Evolutionary conservation across 139 green algal genomes (phyloP).

Genomic region (Micractinium sp.): DNA sequence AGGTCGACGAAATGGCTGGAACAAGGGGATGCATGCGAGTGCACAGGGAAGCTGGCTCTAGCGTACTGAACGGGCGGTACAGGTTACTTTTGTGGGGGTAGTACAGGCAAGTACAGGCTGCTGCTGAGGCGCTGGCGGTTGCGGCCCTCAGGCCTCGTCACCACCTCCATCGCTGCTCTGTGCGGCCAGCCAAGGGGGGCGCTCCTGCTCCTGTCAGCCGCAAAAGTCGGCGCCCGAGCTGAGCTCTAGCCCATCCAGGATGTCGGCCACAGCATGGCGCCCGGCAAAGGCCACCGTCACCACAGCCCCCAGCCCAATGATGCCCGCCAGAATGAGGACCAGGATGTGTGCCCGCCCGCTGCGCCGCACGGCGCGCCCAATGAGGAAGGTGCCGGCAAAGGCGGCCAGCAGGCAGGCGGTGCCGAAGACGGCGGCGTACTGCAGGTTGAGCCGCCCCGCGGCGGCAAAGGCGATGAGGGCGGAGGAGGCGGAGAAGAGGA

Average conservation of each 20-base stretch:
- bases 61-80: too few species aligned
- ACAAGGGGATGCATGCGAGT: too few species aligned
- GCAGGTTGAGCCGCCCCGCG: slow-evolving; percentile 36
- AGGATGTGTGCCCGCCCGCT: slow-evolving; percentile 5
- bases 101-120: too few species aligned
- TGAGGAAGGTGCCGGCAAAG: background rate
- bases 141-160: too few species aligned
- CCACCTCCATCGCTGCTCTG: too few species aligned
- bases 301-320: background rate
- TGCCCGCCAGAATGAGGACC: background rate
- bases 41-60: too few species aligned
- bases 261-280: background rate
- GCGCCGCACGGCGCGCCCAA: slow-evolving; percentile 2
- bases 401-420: background rate
- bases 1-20: too few species aligned
- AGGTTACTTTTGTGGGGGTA: too few species aligned
- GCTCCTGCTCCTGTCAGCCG: too few species aligned
- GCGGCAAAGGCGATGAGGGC: slow-evolving; percentile 50
- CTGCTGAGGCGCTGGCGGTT: too few species aligned
- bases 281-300: background rate
- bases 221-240: background rate
- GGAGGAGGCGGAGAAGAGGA: slow-evolving; percentile 53
- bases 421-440: slow-evolving; percentile 36
- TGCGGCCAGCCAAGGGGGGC: too few species aligned
- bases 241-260: background rate